Evolutionary conservation across 1,284 basidiomycete species (phyloP), one percentile per base, ranked within the genome.

Genomic region (Anthracocystis setariae): DNA sequence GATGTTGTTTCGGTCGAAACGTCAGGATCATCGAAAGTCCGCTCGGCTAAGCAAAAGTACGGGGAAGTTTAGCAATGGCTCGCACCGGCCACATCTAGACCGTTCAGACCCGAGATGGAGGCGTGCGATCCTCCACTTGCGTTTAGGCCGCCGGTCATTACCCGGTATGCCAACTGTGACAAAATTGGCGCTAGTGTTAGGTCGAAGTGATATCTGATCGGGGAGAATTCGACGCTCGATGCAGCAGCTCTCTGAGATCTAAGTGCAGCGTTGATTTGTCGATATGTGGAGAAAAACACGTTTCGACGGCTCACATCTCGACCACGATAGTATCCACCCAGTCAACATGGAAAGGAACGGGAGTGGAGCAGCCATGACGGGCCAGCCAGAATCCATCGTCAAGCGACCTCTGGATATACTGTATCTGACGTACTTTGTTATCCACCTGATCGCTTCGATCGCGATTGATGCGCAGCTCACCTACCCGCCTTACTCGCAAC

Each of bases 391-490:
- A 24, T 18, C 54, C 10, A 51, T 71, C 4, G 48, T 46, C 1
- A 27, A 48, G 15, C 58, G 73, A 4, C 60, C 60, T 2, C 37
- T 76, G 24, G 74, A 76, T 39, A 32, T 61, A 13, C 47, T 74
- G 21, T 76, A 76, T 48, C 38, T 74, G n/a, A 25, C 51, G 9
- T 76, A 69, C 59, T 76, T 76, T 48, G 48, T 24, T 38, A 60
- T 77, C 50, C 73, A 77, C 46, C 63, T 77, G 8, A 5, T 62
- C 3, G 74, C 73, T 2, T 73, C 68, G 15, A 12, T 73, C 7
- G 64, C 59, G 8, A 48, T 77, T 23, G 75, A 77, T 62, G 69
- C 61, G 15, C 75, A 77, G 46, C 45, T 63, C 12, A 67, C 69
- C 18, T 74, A 58, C 20, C 73, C 70, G 20, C 67, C 67, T 3